Evolutionary conservation across 192 early-diverging fungal genomes (phyloP), one percentile per base, ranked within the genome.

Genomic region (Anaeromyces robustus): DNA sequence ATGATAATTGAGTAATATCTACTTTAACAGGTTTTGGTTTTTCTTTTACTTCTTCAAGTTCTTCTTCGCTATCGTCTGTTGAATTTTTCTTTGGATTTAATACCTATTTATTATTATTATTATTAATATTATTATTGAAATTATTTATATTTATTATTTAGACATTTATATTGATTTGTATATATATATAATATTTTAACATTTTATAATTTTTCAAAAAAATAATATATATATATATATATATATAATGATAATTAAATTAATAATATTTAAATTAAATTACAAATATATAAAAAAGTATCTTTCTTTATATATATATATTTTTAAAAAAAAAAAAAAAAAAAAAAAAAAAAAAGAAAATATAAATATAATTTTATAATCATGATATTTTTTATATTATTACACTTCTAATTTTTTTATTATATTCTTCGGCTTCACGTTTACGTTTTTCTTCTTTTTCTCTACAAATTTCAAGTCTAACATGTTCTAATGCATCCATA

Each of bases 401-500:
- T 83, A 91, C 88, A 43, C 83, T 84, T 81, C 83, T 81, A 81
- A 90, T 85, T 30, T 84, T 86, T 30, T 82, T 78, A 30, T 90
- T 88, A 79, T 90, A 89, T 32, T 86, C 85, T 26, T 81, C 22
- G 7, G 30, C 78, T 39, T 39, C 34, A 7, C 30, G 52, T 29
- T 82, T 86, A 68, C 82, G 80, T 37, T 80, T 82, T 77, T 32
- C 37, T 28, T 87, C 81, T 19, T 80, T 80, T 30, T 88, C 84
- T 19, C 81, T 59, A 30, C 29, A 28, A 29, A 89, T 84, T 80
- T 89, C 85, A 30, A 77, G 77, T 17, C 86, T 84, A 14, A 92
- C 88, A 52, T 82, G 81, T 41, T 91, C 90, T 26, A 92, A 81
- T 29, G 90, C 81, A 68, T 92, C 90, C 88, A 92, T 86, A 81